These are phyloP conservation scores for Aaosphaeria arxii DNA, from an alignment of 2,329 filamentous ascomycete species.

Conservation along the genomic window DNA sequence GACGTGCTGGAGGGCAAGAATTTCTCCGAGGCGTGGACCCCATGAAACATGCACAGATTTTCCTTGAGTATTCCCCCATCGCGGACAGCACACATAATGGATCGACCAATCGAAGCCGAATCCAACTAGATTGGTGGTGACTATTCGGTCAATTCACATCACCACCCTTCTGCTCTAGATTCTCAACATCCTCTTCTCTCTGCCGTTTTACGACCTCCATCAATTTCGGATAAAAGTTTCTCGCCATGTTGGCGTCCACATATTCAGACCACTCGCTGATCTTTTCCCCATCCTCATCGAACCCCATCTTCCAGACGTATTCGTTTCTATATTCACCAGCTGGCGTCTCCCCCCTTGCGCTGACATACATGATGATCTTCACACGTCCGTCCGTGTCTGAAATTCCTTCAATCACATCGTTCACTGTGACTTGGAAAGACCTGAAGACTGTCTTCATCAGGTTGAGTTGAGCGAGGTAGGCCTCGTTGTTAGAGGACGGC, in stretches of 20 bases:
- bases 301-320: slow-evolving; percentile 28
- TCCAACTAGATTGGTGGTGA: too few relatives aligned
- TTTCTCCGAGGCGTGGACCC: too few relatives aligned
- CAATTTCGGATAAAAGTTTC: slow-evolving; percentile 27
- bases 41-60: too few relatives aligned
- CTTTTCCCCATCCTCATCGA: slow-evolving; percentile 7
- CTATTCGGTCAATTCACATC: too few relatives aligned
- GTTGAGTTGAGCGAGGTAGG: slow-evolving; percentile 15
- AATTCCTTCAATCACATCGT: slow-evolving; percentile 30
- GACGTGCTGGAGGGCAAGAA: too few relatives aligned
- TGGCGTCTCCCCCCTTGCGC: slow-evolving; percentile 28
- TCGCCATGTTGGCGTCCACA: slow-evolving; percentile 25
- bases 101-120: too few relatives aligned
- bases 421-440: slow-evolving; percentile 25
- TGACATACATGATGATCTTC: slow-evolving; percentile 31
- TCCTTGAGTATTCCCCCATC: too few relatives aligned
- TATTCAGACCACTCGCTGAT: slow-evolving; percentile 22
- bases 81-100: too few relatives aligned
- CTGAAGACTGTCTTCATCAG: slow-evolving; percentile 25
- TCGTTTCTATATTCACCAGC: slow-evolving; percentile 21
- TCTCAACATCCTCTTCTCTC: too few relatives aligned
- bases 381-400: not conserved
- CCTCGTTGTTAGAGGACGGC: slow-evolving; percentile 18
- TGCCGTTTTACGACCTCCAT: slow-evolving; percentile 4
- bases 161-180: too few relatives aligned